Evolutionary conservation across 2,329 filamentous ascomycete species (phyloP).

Genomic region (Diaporthe batatas): DNA sequence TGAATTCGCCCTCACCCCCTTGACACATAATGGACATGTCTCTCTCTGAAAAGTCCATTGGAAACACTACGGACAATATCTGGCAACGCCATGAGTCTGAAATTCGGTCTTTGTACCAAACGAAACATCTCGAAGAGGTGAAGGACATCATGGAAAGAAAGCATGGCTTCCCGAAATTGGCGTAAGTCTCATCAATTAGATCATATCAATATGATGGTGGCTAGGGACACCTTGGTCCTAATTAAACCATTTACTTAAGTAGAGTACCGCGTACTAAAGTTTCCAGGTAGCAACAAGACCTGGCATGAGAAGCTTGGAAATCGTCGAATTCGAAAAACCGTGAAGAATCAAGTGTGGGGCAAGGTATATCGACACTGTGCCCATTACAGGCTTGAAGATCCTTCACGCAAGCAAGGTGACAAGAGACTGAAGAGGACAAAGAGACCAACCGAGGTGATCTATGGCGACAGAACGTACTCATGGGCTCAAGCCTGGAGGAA

Average conservation of each 20-base stretch:
- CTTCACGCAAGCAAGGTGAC: not conserved
- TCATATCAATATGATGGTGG: not conserved
- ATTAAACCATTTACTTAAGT: too few species aligned
- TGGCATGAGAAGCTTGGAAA: constrained; percentile 1
- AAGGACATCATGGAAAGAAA: not conserved
- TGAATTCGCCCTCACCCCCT: not conserved
- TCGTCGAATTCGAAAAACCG: not conserved
- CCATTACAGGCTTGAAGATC: not conserved
- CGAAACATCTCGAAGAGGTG: not conserved
- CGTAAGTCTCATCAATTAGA: not conserved
- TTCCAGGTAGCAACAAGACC: not conserved
- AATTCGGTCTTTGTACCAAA: not conserved
- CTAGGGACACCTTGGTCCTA: not conserved
- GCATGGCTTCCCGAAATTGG: not conserved
- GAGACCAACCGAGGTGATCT: not conserved
- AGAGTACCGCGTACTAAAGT: not conserved
- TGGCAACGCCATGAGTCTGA: not conserved
- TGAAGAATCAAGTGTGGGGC: not conserved
- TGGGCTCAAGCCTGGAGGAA: not conserved
- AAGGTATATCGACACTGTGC: not conserved
- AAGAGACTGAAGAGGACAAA: not conserved
- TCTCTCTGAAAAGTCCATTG: too few species aligned
- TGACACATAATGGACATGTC: not conserved
- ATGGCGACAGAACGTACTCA: not conserved
- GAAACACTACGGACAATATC: not conserved